A percentile compares a stretch with the other conserved stretches of the same genome.
phyloP scores from a whole-genome alignment of 2,329 filamentous ascomycete species.

The Fusarium globosum region DNA sequence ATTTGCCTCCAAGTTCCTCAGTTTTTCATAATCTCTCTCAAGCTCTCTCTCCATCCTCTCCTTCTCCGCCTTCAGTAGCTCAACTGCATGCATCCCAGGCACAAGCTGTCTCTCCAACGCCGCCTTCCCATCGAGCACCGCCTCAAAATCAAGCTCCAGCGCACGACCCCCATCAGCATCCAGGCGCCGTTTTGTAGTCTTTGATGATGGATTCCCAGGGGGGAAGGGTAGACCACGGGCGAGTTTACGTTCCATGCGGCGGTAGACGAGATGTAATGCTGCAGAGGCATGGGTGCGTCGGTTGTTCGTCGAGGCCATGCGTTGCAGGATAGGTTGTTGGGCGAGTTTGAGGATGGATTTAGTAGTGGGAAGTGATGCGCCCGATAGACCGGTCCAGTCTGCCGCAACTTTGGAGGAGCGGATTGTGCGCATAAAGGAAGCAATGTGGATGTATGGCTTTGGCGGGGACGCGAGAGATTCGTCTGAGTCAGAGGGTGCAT shows the following conservation, averaged over 20 bases:
- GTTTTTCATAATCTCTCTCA: slow-evolving; percentile 63
- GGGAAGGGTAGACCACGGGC: slow-evolving; percentile 74
- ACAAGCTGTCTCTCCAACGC: slow-evolving; percentile 69
- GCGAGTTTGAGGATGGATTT: slow-evolving; percentile 66
- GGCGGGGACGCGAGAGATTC: slow-evolving; percentile 43
- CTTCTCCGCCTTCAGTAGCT: slow-evolving; percentile 68
- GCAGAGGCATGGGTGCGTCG: slow-evolving; percentile 65
- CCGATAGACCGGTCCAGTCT: slow-evolving; percentile 72
- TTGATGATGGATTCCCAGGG: slow-evolving; percentile 53
- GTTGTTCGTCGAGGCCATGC: slow-evolving; percentile 60
- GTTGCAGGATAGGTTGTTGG: slow-evolving; percentile 70
- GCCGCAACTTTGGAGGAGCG: slow-evolving; percentile 73
- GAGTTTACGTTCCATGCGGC: slow-evolving; percentile 68
- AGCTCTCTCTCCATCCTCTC: slow-evolving; percentile 66
- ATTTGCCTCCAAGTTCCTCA: slow-evolving; percentile 65
- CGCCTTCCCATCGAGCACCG: slow-evolving; percentile 68
- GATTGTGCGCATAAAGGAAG: slow-evolving; percentile 62
- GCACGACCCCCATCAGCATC: slow-evolving; percentile 59
- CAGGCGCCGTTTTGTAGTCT: slow-evolving; percentile 27
- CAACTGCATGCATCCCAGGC: slow-evolving; percentile 70
- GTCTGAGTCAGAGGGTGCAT: slow-evolving; percentile 34
- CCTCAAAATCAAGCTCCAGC: slow-evolving; percentile 74
- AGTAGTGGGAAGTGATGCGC: slow-evolving; percentile 66
- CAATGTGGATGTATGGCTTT: slow-evolving; percentile 62
- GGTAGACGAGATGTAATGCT: slow-evolving; percentile 65